These are phyloP conservation scores for Coleophoma cylindrospora DNA, from an alignment of 2,329 filamentous ascomycete species.

Conservation along the genomic window DNA sequence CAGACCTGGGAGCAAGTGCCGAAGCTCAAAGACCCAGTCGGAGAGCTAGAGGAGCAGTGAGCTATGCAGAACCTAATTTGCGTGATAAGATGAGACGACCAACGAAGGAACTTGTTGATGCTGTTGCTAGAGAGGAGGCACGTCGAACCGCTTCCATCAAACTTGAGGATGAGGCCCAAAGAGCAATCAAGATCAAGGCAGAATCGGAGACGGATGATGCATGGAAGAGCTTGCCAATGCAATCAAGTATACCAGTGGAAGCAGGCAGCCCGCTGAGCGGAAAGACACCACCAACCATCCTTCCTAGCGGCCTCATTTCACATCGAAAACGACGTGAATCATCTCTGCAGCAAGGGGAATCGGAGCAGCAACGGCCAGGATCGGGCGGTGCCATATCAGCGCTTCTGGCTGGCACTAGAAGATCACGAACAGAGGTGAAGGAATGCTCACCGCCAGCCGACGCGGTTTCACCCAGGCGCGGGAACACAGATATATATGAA, in stretches of 20 bases:
- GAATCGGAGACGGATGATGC: constrained; percentile 22
- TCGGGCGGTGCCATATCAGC: constrained; percentile 21
- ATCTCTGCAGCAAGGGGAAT: constrained; percentile 18
- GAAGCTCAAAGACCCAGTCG: constrained; percentile 61
- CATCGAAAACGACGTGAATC: constrained; percentile 27
- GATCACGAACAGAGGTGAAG: constrained; percentile 18
- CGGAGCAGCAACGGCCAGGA: constrained; percentile 9
- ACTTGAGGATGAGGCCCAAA: constrained; percentile 15
- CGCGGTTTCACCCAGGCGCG: constrained; percentile 9
- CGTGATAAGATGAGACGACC: constrained; percentile 80
- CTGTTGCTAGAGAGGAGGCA: constrained; percentile 59
- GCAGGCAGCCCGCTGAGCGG: constrained; percentile 23
- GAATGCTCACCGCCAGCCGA: constrained; percentile 14
- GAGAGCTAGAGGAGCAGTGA: constrained; percentile 63
- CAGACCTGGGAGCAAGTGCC: constrained; percentile 48
- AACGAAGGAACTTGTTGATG: constrained; percentile 70
- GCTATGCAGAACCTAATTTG: constrained; percentile 78
- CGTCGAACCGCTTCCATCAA: constrained; percentile 19
- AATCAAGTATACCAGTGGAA: constrained; percentile 17
- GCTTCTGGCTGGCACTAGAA: constrained; percentile 22
- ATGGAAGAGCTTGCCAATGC: constrained; percentile 23
- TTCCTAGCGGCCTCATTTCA: constrained; percentile 22
- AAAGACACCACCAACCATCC: constrained; percentile 14
- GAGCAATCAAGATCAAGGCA: constrained; percentile 16
- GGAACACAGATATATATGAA: constrained; percentile 21